Evolutionary conservation across 306 rosid genomes (phyloP).

Genomic region (Trifolium dubium): DNA sequence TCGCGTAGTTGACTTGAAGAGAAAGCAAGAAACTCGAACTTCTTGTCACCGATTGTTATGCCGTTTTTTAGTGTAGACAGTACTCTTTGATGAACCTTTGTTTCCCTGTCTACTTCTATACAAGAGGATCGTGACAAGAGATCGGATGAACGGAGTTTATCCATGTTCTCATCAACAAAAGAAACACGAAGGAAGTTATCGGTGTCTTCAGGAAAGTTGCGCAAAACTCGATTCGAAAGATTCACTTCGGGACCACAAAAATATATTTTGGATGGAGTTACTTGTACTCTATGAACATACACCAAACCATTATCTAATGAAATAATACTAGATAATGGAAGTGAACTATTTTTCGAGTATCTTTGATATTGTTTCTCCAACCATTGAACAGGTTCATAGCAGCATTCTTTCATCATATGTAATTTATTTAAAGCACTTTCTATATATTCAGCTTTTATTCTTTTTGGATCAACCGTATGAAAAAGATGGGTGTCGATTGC

Average conservation of each 20-base stretch:
- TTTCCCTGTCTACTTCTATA: conserved; percentile 46
- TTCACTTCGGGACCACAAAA: conserved; percentile 80
- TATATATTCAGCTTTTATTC: conserved; percentile 43
- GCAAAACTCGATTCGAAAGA: conserved; percentile 80
- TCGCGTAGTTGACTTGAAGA: conserved; percentile 84
- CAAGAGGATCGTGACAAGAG: conserved; percentile 48
- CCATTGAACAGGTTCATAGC: conserved; percentile 74
- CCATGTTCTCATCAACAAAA: conserved; percentile 80
- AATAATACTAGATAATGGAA: conserved; percentile 37
- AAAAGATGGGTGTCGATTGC: conserved; percentile 50
- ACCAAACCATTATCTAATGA: conserved; percentile 70
- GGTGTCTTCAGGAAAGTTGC: conserved; percentile 45
- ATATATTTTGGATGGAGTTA: conserved; percentile 70
- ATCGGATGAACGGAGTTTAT: conserved; percentile 59
- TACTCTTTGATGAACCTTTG: conserved; percentile 60
- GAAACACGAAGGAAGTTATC: conserved; percentile 83
- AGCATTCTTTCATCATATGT: conserved; percentile 53
- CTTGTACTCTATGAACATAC: conserved; percentile 68
- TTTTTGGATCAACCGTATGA: conserved; percentile 54
- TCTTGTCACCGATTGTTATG: conserved; percentile 65
- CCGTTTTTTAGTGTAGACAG: conserved; percentile 69
- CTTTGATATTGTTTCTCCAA: conserved; percentile 55
- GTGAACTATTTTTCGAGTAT: conserved; percentile 52
- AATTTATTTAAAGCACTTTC: conserved; percentile 65
- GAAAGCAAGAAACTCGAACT: conserved; percentile 82